Percentiles rank a stretch among this genome's conserved stretches.
phyloP scores from a whole-genome alignment of 257 asterid species.

The Solanum sejunctum region DNA sequence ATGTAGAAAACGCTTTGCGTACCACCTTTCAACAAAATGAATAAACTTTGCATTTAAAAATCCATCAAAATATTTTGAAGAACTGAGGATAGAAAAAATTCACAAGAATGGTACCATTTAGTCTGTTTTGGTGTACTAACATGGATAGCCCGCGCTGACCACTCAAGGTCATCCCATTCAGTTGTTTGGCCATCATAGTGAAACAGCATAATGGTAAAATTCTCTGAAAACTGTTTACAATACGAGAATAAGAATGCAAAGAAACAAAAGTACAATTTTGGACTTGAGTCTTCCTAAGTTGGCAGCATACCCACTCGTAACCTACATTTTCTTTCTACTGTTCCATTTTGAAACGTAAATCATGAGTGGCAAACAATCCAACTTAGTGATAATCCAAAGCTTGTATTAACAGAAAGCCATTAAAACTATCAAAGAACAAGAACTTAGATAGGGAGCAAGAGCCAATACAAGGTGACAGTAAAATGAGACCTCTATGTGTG shows the following conservation, averaged over 20 bases:
- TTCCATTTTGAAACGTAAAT: background rate
- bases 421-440: background rate
- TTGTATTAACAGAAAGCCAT: background rate
- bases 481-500: background rate
- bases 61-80: background rate
- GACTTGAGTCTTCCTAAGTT: background rate
- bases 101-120: conserved; percentile 43
- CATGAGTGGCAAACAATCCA: background rate
- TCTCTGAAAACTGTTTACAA: conserved; percentile 61
- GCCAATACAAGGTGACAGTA: background rate
- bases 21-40: conserved; percentile 55
- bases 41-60: background rate
- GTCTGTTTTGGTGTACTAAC: conserved; percentile 70
- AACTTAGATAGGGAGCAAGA: background rate
- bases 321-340: background rate
- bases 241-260: background rate
- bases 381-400: background rate
- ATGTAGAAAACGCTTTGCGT: conserved; percentile 85
- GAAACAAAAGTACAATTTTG: background rate
- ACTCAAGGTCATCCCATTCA: conserved; percentile 94
- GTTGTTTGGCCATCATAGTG: conserved; percentile 86
- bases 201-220: conserved; percentile 67
- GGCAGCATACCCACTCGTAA: background rate
- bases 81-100: background rate
- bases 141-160: conserved; percentile 83